Base-by-base conservation (phyloP, 2,329 filamentous ascomycete genomes). In the Dactylonectria estremocensis region DNA sequence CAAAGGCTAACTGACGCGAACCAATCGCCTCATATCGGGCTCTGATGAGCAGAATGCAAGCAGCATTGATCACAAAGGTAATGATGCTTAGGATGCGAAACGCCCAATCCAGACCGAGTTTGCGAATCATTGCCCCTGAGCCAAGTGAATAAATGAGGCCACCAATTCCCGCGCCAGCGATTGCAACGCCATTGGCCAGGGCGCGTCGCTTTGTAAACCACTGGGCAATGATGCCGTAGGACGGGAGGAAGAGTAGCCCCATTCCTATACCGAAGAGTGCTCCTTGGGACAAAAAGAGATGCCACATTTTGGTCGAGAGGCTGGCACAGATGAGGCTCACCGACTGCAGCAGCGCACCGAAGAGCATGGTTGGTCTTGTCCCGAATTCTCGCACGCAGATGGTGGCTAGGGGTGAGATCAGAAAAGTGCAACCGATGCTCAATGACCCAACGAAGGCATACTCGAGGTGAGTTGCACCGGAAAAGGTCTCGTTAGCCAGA, bases 371-470 rank as follows among this genome's bases (percentile, higher is more conserved):
- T 14, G 65, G 49, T 3, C 76, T 11, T n/a, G 76, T 75, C 18
- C 82, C 81, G 53, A 80, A 72, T 6, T 69, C 62, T 16, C 70
- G 73, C 8, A 75, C 76, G 18, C 71, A 67, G 40, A 76, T 61
- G 1, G 76, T 77, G 9, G 78, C 77, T 1, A 82, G 48, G n/a
- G 88, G 87, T 48, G 85, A 78, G 28, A 82, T 69, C 11, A 83
- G 66, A 60, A 82, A 76, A 5, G 79, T 74, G 60, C 79, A 81
- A 5, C 84, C 85, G 64, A 89, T 86, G 54, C 83, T 86, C 1
- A 91, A 82, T 0, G 87, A 87, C 45, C 89, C 89, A 20, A 91
- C 83, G 71, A 91, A 87, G 24, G 89, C 89, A 72, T 86, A 91
- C 31, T 89, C 83, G 1, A 90, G 81, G 3, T 82, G 79, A 0